Conservation (phyloP, 1,284 basidiomycete genomes). For the Anthracocystis panici-leucophaei region DNA sequence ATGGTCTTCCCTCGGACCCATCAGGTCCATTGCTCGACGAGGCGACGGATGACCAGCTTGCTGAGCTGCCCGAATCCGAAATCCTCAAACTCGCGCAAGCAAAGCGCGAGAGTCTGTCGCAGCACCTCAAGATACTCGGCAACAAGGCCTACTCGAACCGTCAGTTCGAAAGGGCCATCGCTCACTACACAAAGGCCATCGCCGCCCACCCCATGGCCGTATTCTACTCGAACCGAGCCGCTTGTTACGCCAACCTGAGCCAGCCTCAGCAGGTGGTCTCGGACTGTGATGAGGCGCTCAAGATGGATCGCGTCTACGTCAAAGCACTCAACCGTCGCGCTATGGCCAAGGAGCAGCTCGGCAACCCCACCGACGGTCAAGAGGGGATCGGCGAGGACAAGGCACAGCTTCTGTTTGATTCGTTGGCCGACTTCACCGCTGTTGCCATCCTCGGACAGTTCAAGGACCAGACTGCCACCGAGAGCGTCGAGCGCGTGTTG, state of each 20-base stretch:
- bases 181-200: conserved; percentile 81
- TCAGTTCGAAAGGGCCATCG: conserved; percentile 81
- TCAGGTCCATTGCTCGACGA: conserved; percentile 66
- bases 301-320: conserved; percentile 86
- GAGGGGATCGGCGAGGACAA: conserved; percentile 60
- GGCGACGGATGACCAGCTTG: conserved; percentile 62
- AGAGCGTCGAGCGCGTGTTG: conserved; percentile 89
- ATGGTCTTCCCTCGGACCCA: conserved; percentile 35
- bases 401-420: conserved; percentile 53
- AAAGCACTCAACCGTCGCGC: conserved; percentile 96
- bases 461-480: conserved; percentile 81
- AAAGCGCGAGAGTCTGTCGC: conserved; percentile 78
- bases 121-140: conserved; percentile 85
- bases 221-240: conserved; percentile 96
- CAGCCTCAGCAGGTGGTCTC: conserved; percentile 85
- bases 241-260: conserved; percentile 92
- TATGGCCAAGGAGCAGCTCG: conserved; percentile 84
- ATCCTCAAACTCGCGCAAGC: conserved; percentile 59
- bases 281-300: conserved; percentile 90
- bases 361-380: conserved; percentile 78
- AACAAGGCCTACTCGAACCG: conserved; percentile 88
- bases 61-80: conserved; percentile 57
- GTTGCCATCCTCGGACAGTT: conserved; percentile 94
- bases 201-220: conserved; percentile 93
- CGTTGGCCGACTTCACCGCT: conserved; percentile 84